Evolutionary conservation across 257 asterid genomes (phyloP).

Genomic region (Striga asiatica): DNA sequence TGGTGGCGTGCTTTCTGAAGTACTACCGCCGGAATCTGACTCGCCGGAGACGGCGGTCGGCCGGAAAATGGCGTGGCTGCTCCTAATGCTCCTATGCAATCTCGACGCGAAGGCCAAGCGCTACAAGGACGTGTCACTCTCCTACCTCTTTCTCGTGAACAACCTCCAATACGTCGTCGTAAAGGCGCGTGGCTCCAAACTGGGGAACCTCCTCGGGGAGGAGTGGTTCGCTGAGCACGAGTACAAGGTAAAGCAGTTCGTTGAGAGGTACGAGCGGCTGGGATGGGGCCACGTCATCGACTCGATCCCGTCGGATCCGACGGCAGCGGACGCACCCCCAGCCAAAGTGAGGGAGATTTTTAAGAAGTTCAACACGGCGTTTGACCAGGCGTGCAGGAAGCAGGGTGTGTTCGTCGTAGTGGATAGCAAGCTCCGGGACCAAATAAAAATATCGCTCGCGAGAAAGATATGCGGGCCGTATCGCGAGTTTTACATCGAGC

Average conservation of each 20-base stretch:
- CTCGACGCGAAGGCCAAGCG: constrained; percentile 52
- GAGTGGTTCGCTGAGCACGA: constrained; percentile 46
- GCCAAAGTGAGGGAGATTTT: constrained; percentile 26
- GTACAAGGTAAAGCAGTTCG: constrained; percentile 44
- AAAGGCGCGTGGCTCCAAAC: constrained; percentile 25
- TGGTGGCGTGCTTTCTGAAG: constrained; percentile 33
- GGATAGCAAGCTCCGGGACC: constrained; percentile 46
- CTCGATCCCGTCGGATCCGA: constrained; percentile 31
- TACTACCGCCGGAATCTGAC: constrained; percentile 32
- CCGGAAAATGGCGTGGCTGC: constrained; percentile 48
- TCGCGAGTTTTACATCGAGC: constrained; percentile 41
- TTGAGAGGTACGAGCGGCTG: constrained; percentile 38
- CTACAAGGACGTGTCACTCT: constrained; percentile 43
- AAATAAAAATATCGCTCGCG: constrained; percentile 45
- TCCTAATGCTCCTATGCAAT: constrained; percentile 62
- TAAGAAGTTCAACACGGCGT: constrained; percentile 36
- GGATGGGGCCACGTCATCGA: constrained; percentile 45
- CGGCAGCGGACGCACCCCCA: constrained; percentile 16
- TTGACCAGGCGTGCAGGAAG: constrained; percentile 41
- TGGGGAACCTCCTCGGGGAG: constrained; percentile 43
- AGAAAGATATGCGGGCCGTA: constrained; percentile 45
- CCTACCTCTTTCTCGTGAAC: constrained; percentile 63
- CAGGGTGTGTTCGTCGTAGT: constrained; percentile 49
- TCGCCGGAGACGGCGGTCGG: constrained; percentile 22
- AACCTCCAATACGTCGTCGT: constrained; percentile 41